Conservation (phyloP, 2,329 filamentous ascomycete genomes). For the Trichoderma atroviride region DNA sequence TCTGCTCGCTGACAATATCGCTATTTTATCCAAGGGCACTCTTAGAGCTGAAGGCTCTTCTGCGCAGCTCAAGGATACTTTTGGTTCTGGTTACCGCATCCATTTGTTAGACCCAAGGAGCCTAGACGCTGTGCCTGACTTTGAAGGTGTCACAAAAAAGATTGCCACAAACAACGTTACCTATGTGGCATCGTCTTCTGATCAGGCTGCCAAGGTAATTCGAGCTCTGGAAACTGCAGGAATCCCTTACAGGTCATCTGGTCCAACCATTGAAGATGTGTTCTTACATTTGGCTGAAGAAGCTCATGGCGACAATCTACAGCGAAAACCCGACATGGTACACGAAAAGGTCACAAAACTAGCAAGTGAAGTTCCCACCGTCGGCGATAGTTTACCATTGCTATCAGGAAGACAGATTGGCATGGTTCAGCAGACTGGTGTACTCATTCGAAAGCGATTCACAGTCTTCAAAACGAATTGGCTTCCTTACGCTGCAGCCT, state of each 20-base stretch:
- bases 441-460: slow-evolving; percentile 65
- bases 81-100: slow-evolving; percentile 52
- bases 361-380: background rate
- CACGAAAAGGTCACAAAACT: slow-evolving; percentile 18
- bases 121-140: slow-evolving; percentile 49
- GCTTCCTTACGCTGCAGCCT: slow-evolving; percentile 70
- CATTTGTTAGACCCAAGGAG: slow-evolving; percentile 34
- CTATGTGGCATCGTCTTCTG: slow-evolving; percentile 69
- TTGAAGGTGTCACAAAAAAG: slow-evolving; percentile 58
- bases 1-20: slow-evolving; percentile 70
- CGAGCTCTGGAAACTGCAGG: slow-evolving; percentile 63
- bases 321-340: background rate
- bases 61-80: slow-evolving; percentile 66
- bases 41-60: slow-evolving; percentile 69
- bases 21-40: slow-evolving; percentile 67
- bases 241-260: slow-evolving; percentile 67
- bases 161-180: slow-evolving; percentile 67
- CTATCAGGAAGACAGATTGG: slow-evolving; percentile 61
- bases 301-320: slow-evolving; percentile 35
- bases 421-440: slow-evolving; percentile 61
- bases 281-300: slow-evolving; percentile 66
- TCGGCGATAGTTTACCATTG: slow-evolving; percentile 33
- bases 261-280: slow-evolving; percentile 73
- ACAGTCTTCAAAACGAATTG: slow-evolving; percentile 59
- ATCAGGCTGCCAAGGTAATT: slow-evolving; percentile 69